Evolutionary conservation across 2,329 filamentous ascomycete genomes (phyloP).

Genomic region (Hymenoscyphus infarciens): DNA sequence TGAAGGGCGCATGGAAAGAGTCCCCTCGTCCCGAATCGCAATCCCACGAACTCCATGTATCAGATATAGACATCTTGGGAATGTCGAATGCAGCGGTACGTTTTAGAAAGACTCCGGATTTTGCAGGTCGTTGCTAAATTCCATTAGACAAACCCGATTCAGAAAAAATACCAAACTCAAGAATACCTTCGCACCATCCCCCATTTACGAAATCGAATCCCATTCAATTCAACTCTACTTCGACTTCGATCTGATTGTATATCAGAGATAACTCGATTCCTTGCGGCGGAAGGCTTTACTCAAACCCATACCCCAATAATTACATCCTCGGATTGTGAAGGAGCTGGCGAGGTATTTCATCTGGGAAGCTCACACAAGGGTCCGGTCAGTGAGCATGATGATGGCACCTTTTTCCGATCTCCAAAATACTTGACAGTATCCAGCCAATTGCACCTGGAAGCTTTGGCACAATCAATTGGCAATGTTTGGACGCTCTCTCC

Average conservation of each 20-base stretch:
- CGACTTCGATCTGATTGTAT: constrained; percentile 80
- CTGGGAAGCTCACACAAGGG: constrained; percentile 41
- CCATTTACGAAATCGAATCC: constrained; percentile 79
- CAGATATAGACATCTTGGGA: constrained; percentile 66
- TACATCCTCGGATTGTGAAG: constrained; percentile 96
- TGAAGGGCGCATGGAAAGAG: constrained; percentile 73
- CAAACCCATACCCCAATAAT: constrained; percentile 92
- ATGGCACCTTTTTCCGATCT: constrained; percentile 69
- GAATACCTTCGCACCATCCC: constrained; percentile 87
- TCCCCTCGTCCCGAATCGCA: constrained; percentile 65
- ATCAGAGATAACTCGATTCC: constrained; percentile 70
- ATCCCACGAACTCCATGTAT: constrained; percentile 76
- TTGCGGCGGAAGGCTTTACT: constrained; percentile 65
- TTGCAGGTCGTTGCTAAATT: constrained; percentile 20
- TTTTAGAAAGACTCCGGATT: constrained; percentile 23
- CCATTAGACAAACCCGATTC: constrained; percentile 77
- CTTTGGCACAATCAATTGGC: constrained; percentile 80
- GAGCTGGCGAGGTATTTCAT: constrained; percentile 88
- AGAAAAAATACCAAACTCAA: constrained; percentile 91
- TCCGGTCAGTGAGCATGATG: constrained; percentile 32
- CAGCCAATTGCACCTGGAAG: constrained; percentile 89
- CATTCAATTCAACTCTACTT: constrained; percentile 74
- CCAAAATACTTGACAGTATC: constrained; percentile 97
- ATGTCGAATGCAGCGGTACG: constrained; percentile 74
- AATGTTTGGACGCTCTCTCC: constrained; percentile 93